Evolutionary conservation across 2,329 filamentous ascomycete genomes (phyloP).

Genomic region (Cladophialophora carrionii): DNA sequence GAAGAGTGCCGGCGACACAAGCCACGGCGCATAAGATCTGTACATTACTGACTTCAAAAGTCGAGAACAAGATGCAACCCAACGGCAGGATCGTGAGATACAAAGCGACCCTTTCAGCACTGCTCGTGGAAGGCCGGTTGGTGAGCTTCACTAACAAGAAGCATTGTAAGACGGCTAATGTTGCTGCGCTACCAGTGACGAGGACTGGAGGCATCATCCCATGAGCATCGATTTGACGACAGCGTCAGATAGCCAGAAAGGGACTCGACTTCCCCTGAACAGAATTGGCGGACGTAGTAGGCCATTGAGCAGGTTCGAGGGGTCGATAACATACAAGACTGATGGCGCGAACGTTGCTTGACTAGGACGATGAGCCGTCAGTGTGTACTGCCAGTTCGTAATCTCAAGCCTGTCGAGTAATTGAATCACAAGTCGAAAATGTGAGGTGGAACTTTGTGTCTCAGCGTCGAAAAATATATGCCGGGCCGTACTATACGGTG

Average conservation of each 20-base stretch:
- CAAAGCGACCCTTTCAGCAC: conserved; percentile 4
- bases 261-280: background rate
- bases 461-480: background rate
- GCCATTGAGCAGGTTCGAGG: background rate
- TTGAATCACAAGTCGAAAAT: background rate
- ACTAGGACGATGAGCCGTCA: background rate
- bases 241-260: background rate
- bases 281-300: background rate
- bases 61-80: conserved; percentile 1
- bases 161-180: conserved; percentile 3
- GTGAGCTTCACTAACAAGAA: conserved; percentile 6
- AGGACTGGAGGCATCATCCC: background rate
- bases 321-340: background rate
- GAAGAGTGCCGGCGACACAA: background rate
- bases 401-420: background rate
- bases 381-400: background rate
- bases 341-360: background rate
- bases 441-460: background rate
- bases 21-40: background rate
- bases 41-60: background rate
- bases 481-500: background rate
- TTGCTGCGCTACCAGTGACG: background rate
- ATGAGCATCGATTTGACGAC: background rate
- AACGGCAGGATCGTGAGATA: conserved; percentile 1
- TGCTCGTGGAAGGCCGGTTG: background rate